phyloP scores from a whole-genome alignment of 176 grass and related monocot genomes.

The Phoenix roebelenii region DNA sequence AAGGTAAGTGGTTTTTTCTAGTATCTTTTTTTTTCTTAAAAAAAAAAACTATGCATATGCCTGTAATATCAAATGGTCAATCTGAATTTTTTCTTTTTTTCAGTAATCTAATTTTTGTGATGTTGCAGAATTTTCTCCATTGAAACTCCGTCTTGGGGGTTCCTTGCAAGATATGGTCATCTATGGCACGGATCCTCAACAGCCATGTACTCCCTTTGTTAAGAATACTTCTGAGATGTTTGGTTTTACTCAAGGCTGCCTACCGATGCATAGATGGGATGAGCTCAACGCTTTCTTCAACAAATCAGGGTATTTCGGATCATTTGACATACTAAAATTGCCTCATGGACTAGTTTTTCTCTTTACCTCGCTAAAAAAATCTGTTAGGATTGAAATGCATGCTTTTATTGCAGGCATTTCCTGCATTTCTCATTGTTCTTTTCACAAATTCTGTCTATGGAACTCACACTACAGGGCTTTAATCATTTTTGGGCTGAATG shows the following conservation, averaged over 20 bases:
- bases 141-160: conserved; percentile 80
- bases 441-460: neutral
- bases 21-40: neutral
- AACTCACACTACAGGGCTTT: conserved; percentile 36
- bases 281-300: conserved; percentile 76
- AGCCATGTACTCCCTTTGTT: conserved; percentile 43
- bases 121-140: conserved; percentile 70
- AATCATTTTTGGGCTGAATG: conserved; percentile 76
- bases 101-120: neutral
- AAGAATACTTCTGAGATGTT: conserved; percentile 69
- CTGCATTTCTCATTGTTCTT: too few relatives aligned
- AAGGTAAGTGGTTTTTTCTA: conserved; percentile 29
- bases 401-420: too few relatives aligned
- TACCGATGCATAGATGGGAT: conserved; percentile 84
- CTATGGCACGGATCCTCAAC: conserved; percentile 33
- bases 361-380: too few relatives aligned
- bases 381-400: too few relatives aligned
- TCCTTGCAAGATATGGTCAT: conserved; percentile 73
- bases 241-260: conserved; percentile 64
- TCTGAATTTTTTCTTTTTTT: neutral
- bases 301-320: conserved; percentile 45
- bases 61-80: neutral
- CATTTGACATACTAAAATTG: neutral
- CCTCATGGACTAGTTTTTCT: too few relatives aligned
- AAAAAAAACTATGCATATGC: too few relatives aligned